Evolutionary conservation across 1,284 basidiomycete genomes (phyloP).

Genomic region (Chiua sp.): DNA sequence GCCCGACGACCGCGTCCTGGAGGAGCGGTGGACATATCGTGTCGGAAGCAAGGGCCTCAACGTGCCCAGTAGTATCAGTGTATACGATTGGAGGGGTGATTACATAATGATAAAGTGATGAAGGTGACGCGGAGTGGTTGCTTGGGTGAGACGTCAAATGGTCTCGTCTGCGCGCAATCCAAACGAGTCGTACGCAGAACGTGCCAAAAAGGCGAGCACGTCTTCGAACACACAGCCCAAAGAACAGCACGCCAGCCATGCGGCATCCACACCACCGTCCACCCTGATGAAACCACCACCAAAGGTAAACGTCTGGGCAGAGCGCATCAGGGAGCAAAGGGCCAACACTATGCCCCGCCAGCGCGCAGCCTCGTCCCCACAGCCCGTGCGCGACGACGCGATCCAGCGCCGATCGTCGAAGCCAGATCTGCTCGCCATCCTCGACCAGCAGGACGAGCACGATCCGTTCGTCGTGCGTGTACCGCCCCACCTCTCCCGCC

Average conservation of each 20-base stretch:
- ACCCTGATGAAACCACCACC: slow-evolving; percentile 24
- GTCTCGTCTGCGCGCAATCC: slow-evolving; percentile 43
- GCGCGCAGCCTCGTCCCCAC: slow-evolving; percentile 16
- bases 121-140: slow-evolving; percentile 31
- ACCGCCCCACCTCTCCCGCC: slow-evolving; percentile 34
- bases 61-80: slow-evolving; percentile 41
- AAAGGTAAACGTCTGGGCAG: slow-evolving; percentile 34
- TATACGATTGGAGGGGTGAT: slow-evolving; percentile 43
- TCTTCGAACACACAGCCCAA: slow-evolving; percentile 7
- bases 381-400: slow-evolving; percentile 18
- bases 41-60: slow-evolving; percentile 42
- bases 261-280: slow-evolving; percentile 1
- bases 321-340: slow-evolving; percentile 35
- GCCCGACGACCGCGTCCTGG: slow-evolving; percentile 21
- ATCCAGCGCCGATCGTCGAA: slow-evolving; percentile 32
- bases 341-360: slow-evolving; percentile 11
- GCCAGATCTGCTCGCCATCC: slow-evolving; percentile 25
- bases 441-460: slow-evolving; percentile 37
- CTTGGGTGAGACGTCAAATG: slow-evolving; percentile 40
- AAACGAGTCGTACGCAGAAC: slow-evolving; percentile 63
- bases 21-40: slow-evolving; percentile 8
- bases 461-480: slow-evolving; percentile 54
- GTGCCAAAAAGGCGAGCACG: slow-evolving; percentile 52
- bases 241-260: slow-evolving; percentile 3
- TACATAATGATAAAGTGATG: slow-evolving; percentile 19